Percentiles rank a stretch among this genome's conserved stretches.
These are phyloP conservation scores for Prototheca stagnorum DNA, from an alignment of 163 green algal species.

Conservation along the genomic window DNA sequence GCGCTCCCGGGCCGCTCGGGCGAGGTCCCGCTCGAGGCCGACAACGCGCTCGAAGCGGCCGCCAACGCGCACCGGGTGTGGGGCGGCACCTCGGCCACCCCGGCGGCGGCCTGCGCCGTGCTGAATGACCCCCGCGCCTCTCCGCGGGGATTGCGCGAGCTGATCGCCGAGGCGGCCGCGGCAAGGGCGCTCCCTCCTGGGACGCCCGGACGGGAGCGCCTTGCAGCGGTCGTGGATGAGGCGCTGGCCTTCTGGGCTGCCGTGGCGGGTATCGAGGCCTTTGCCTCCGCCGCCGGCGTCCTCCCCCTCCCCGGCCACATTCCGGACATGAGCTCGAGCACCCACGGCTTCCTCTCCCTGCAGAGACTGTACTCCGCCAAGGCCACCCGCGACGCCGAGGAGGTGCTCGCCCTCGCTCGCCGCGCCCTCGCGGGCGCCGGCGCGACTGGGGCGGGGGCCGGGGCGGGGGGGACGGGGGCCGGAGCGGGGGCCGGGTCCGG, in stretches of 20 bases:
- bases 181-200: too few relatives aligned
- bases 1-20: slow-evolving; percentile 37
- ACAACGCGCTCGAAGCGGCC: slow-evolving; percentile 85
- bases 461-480: too few relatives aligned
- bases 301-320: slow-evolving; percentile 71
- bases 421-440: too few relatives aligned
- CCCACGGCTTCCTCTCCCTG: slow-evolving; percentile 65
- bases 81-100: slow-evolving; percentile 5
- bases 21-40: slow-evolving; percentile 44
- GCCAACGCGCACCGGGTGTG: slow-evolving; percentile 63
- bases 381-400: slow-evolving; percentile 46
- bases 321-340: slow-evolving; percentile 88
- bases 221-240: too few relatives aligned
- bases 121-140: background rate
- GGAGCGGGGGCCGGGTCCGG: too few relatives aligned
- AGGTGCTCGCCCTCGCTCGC: too few relatives aligned
- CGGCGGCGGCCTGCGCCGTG: background rate
- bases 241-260: slow-evolving; percentile 81
- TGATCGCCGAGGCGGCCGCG: too few relatives aligned
- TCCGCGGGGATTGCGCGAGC: background rate
- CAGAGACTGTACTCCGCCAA: slow-evolving; percentile 61
- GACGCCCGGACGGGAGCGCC: too few relatives aligned
- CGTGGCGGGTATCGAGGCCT: slow-evolving; percentile 49
- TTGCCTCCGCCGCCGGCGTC: slow-evolving; percentile 39
- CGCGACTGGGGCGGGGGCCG: too few relatives aligned